Evolutionary conservation across 179 eudicot genomes (phyloP).

Genomic region (Vitellaria paradoxa): DNA sequence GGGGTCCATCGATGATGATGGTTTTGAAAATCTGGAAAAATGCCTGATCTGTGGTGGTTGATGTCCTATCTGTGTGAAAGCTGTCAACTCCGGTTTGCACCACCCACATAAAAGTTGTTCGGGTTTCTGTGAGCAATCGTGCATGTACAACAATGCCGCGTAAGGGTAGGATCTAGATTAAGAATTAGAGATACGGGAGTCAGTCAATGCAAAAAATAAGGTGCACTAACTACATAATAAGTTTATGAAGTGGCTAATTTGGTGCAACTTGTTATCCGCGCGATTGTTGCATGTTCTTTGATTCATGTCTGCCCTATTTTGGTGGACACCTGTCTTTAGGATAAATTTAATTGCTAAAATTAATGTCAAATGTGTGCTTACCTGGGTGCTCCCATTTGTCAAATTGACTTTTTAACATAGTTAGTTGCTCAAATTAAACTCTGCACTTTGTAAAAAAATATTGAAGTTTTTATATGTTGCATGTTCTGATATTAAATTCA

Average conservation of each 20-base stretch:
- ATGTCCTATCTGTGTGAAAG: neutral
- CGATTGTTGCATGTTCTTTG: neutral
- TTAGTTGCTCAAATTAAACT: neutral
- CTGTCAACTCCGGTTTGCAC: neutral
- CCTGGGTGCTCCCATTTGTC: neutral
- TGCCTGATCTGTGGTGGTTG: neutral
- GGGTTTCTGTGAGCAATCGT: neutral
- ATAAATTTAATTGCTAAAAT: neutral
- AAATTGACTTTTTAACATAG: neutral
- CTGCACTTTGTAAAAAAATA: neutral
- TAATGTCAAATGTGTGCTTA: neutral
- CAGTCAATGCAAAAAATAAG: neutral
- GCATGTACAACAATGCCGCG: neutral
- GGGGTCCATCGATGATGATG: neutral
- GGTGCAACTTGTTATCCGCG: neutral
- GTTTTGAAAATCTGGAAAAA: neutral
- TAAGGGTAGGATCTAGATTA: neutral
- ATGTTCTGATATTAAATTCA: neutral
- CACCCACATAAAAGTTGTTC: neutral
- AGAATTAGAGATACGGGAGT: neutral
- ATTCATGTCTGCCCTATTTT: neutral
- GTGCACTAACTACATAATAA: neutral
- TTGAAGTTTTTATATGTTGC: too few relatives aligned
- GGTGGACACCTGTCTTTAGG: neutral
- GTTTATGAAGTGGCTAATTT: neutral